phyloP scores from a whole-genome alignment of 306 rosid species.

The Acacia melanoxylon region DNA sequence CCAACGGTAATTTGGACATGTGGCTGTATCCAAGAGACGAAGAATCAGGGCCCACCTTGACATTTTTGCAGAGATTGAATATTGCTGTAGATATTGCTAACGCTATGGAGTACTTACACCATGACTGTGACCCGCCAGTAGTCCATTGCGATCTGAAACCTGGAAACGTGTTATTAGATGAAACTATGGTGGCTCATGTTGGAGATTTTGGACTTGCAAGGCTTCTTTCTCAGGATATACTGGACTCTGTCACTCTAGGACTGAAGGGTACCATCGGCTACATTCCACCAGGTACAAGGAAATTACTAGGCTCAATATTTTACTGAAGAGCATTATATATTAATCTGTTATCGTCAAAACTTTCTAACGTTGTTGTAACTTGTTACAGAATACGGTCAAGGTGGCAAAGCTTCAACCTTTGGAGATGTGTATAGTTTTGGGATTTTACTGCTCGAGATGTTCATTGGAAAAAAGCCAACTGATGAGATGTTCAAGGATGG shows the following conservation, averaged over 20 bases:
- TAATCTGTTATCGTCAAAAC: background rate
- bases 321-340: too few relatives aligned
- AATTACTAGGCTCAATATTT: too few relatives aligned
- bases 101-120: conserved; percentile 51
- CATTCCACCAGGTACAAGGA: conserved; percentile 48
- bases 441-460: conserved; percentile 44
- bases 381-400: conserved; percentile 46
- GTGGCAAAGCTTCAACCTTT: conserved; percentile 39
- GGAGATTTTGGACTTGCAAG: conserved; percentile 56
- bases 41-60: conserved; percentile 18
- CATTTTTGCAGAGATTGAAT: conserved; percentile 37
- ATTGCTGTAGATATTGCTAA: conserved; percentile 47
- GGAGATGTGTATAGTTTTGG: conserved; percentile 53
- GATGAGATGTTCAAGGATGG: conserved; percentile 50
- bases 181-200: conserved; percentile 48
- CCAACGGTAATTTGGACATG: conserved; percentile 40
- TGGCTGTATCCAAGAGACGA: conserved; percentile 27
- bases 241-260: conserved; percentile 34
- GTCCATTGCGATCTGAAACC: conserved; percentile 56
- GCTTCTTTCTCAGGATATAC: conserved; percentile 34
- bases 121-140: conserved; percentile 46
- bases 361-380: conserved; percentile 8
- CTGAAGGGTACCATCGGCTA: conserved; percentile 49
- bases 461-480: conserved; percentile 39
- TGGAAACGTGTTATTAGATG: conserved; percentile 41